Base-by-base conservation (phyloP, 148 eudicot genomes). In the Camellia japonica region DNA sequence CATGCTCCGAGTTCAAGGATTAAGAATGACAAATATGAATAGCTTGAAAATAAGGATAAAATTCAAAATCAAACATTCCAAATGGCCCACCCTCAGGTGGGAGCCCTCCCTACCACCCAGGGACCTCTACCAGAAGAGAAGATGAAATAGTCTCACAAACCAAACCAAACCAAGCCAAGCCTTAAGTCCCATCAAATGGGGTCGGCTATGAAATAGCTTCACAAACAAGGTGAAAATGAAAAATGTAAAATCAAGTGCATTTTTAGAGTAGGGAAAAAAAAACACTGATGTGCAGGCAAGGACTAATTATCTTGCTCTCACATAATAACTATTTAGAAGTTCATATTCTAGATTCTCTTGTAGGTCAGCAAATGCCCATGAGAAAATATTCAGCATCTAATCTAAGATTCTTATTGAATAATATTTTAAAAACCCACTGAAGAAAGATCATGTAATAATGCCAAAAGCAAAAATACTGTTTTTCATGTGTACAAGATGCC, bases 171-270 rank as follows among this genome's bases (percentile, higher is more conserved):
- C 38, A 30, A 30, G 38, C 23, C n/a, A n/a, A n/a, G n/a, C 38
- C 38, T 30, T 30, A 30, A 30, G 38, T 30, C 38, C 1, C 38
- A 30, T 30, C 38, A 30, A 30, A 30, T 30, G 38, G 38, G 38
- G 38, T 30, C 38, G 51, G 23, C 15, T 16, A 68, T 9, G 1
- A 20, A 7, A 43, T 14, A 52, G 4, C 42, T 72, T 51, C 16
- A 72, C 18, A 38, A 14, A 20, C 23, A 20, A 16, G 75, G 60
- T 11, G 75, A 72, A 51, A 72, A 72, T 52, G 60, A 72, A 70
- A 7, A 51, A 52, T 52, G 61, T 20, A 38, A 52, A 72, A 51
- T 5, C 18, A 43, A 43, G 51, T 14, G 14, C 51, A 68, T 68
- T 68, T 11, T 2, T 43, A 68, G 72, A 68, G 5, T 30, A 30